Base-by-base conservation (phyloP, 176 grass and related monocot species). In the Eleusine coracana region DNA sequence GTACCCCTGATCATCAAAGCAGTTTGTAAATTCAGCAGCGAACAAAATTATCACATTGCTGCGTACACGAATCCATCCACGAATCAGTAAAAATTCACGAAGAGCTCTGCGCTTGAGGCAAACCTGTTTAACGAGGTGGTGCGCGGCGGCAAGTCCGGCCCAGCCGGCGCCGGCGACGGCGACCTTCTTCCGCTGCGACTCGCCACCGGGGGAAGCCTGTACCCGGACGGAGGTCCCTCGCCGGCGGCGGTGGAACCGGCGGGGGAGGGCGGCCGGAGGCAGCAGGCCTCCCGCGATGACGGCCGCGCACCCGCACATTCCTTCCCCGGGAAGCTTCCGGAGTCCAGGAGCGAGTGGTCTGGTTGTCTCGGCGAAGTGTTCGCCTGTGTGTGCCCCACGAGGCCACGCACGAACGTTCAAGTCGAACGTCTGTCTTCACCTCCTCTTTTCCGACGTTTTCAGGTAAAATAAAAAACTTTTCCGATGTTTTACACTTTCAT, bases 51-150 rank as follows among this genome's bases (percentile, higher is more conserved):
- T 15, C 1, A 66, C 21, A 45, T 15, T 36, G 6, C 15, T 11
- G 44, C 2, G 6, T 23, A 16, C 31, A 18, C 4, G 20, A 49
- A 67, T 28, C 28, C 3, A 67, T 28, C 28, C 3, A 64, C 42
- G 66, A 79, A 46, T 41, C 13, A 55, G 2, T 17, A 41, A 3
- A 3, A 61, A 36, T 45, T 41, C 66, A 13, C 20, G 60, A 7
- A 71, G 66, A 21, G 67, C 23, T 34, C 23, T 29, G 25, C 65
- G 7, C 37, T 1, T 25, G 12, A 55, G 31, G 39, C 5, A 13
- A 45, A 94, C 92, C 84, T 98, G 92, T 62, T 98, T 94, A 72
- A 82, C 40, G 39, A 95, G 88, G 75, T 98, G 90, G 81, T 95
- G 90, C 15, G 90, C 86, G 17, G 86, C 82, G 68, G 88, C 92